These are phyloP conservation scores for Grigorovia humatica DNA, from an alignment of 805 yeast genomes.

Conservation along the genomic window DNA sequence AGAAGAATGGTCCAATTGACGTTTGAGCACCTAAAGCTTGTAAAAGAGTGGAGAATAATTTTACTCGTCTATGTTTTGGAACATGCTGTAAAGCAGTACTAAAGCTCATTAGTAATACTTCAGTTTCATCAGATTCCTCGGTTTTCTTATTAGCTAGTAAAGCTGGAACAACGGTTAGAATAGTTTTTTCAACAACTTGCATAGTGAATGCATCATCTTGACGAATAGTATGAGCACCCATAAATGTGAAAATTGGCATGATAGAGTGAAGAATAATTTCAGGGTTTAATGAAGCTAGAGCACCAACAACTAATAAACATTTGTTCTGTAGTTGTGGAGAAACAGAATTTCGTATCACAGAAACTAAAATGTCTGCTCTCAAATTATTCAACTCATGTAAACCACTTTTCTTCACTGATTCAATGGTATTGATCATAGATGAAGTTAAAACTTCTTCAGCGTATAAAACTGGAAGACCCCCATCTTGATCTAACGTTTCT, in stretches of 20 bases:
- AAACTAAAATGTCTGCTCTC: conserved; percentile 83
- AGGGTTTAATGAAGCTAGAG: conserved; percentile 80
- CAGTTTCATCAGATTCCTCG: conserved; percentile 53
- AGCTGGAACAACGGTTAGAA: conserved; percentile 84
- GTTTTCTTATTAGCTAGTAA: conserved; percentile 40
- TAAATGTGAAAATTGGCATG: conserved; percentile 98
- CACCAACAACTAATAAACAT: conserved; percentile 71
- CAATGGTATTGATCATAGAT: conserved; percentile 66
- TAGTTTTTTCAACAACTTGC: conserved; percentile 86
- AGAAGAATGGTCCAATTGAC: conserved; percentile 62
- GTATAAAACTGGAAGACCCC: conserved; percentile 81
- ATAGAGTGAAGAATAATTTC: conserved; percentile 89
- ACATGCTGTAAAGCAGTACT: conserved; percentile 93
- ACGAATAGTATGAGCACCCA: conserved; percentile 96
- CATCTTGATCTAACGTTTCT: conserved; percentile 81
- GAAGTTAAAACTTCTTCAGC: conserved; percentile 86
- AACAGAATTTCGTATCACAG: conserved; percentile 77
- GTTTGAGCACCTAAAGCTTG: conserved; percentile 58
- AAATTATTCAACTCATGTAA: conserved; percentile 51
- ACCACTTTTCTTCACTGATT: conserved; percentile 36
- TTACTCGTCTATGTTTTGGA: conserved; percentile 91
- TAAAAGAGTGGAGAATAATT: conserved; percentile 67
- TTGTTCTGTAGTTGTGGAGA: conserved; percentile 95
- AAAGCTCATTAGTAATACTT: conserved; percentile 76
- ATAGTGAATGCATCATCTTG: conserved; percentile 95